Evolutionary conservation across 306 rosid genomes (phyloP), one percentile per base, ranked within the genome.

Genomic region (Citrullus colocynthis): DNA sequence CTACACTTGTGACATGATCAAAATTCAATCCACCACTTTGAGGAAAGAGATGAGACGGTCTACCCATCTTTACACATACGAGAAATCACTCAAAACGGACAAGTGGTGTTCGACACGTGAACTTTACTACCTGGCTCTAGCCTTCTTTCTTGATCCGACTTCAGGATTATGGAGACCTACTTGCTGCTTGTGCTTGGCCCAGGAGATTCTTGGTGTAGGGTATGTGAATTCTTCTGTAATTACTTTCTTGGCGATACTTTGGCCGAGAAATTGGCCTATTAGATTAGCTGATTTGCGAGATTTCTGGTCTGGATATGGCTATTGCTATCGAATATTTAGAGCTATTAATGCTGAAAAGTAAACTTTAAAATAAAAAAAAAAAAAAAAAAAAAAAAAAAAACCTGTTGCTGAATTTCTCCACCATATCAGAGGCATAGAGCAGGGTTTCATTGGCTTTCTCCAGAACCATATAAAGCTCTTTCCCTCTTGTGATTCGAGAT

Each of bases 361-460:
- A 61, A 24, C 28, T 24, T 24, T 24, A 24, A 24, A 24, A 24
- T 24, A 24, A 24, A 24, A 60, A 42, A 9, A 17, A 21, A 48
- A 64, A 78, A 71, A 75, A 21, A 42, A 51, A 56, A 79, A 77
- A 75, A 14, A 21, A 42, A 79, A 48, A 14, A 7, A 83, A 89
- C 97, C 92, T 89, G 93, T 89, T 84, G 84, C 99, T 95, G 88
- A 95, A 95, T 89, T 88, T 95, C 87, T 95, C 99, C 75, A 92
- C 91, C 78, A 94, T 96, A 80, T 95, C 96, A 6, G 97, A 89
- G 63, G 99, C 99, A 86, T 89, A 95, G 28, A 95, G 91, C 60
- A 92, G 85, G 17, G 98, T 95, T 86, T 95, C 99, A 41, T 80
- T 85, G 81, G 98, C 99, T 83, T 92, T 95, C 87, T 95, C 99